Conservation (phyloP, 2,329 filamentous ascomycete species). For the Alternaria consortialis region DNA sequence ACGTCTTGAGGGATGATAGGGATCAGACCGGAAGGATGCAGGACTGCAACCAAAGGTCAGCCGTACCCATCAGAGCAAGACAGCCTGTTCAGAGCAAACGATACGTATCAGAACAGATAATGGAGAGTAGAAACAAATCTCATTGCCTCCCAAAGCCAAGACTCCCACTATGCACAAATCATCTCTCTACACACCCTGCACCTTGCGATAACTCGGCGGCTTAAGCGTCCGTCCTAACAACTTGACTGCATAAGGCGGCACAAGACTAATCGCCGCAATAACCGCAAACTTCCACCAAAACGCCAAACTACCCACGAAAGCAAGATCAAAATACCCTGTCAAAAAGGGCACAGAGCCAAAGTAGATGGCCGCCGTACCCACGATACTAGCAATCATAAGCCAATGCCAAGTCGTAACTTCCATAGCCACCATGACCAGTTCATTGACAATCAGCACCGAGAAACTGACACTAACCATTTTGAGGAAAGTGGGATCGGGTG, state of each 20-base stretch:
- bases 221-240: conserved; percentile 83
- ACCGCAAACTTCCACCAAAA: conserved; percentile 90
- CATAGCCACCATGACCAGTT: conserved; percentile 95
- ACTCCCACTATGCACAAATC: not conserved
- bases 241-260: conserved; percentile 89
- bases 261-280: conserved; percentile 79
- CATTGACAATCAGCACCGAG: conserved; percentile 90
- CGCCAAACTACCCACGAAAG: conserved; percentile 77
- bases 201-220: conserved; percentile 94
- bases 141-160: not conserved
- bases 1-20: not conserved
- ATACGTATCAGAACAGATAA: not conserved
- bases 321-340: conserved; percentile 86
- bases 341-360: conserved; percentile 85
- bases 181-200: conserved; percentile 69
- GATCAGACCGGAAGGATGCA: not conserved
- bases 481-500: conserved; percentile 40
- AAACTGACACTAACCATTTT: conserved; percentile 90
- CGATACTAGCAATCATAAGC: conserved; percentile 83
- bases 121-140: not conserved
- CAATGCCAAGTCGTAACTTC: conserved; percentile 98
- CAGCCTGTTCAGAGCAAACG: not conserved
- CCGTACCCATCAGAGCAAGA: not conserved
- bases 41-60: not conserved
- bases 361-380: conserved; percentile 85